Base-by-base conservation (phyloP, 2,329 filamentous ascomycete species). In the Lasiodiplodia sp. region DNA sequence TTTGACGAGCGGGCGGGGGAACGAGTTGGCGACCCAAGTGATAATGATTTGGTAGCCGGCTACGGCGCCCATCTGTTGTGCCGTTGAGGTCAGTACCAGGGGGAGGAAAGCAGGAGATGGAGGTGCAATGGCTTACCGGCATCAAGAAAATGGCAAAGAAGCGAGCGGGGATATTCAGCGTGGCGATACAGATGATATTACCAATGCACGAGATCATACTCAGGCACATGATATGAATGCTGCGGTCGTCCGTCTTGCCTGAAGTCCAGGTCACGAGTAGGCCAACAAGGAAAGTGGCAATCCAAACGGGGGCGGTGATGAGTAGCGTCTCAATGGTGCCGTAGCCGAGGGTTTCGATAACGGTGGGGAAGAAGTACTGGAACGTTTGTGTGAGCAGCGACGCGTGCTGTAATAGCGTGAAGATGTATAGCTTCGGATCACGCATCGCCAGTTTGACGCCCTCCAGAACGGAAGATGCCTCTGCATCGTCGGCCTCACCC, bases 61-160 rank as follows among this genome's bases (percentile, higher is more conserved):
- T 8, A 78, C 71, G 23, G 72, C 71, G 38, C 72, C 72, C 66
- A 71, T 71, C 47, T 68, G 37, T 21, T 18, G 7, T 28, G 21
- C 2, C 8, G 40, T 47, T 8, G 11, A 16, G 10, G 21, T 64
- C 37, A 47, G 58, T 4, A 25, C 34, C 7, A n/a, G 28, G 12
- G 62, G 57, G 40, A 11, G 16, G 25, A 23, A 4, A 11, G 31
- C 18, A 11, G 44, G 53, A 18, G 11, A 2, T 12, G 10, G 10
- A 12, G 18, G 18, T 14, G 25, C 21, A 25, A 0, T 34, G 31
- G 31, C 86, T 85, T 79, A 87, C 83, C 0, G 86, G 84, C 83
- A 89, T 85, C 25, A 90, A 76, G 71, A 90, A 90, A 83, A 90
- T 88, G 71, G 87, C 88, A 69, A 90, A 88, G 79, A 88, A 89